phyloP scores from a whole-genome alignment of 208 protist genomes.

The Strigomonas culicis region DNA sequence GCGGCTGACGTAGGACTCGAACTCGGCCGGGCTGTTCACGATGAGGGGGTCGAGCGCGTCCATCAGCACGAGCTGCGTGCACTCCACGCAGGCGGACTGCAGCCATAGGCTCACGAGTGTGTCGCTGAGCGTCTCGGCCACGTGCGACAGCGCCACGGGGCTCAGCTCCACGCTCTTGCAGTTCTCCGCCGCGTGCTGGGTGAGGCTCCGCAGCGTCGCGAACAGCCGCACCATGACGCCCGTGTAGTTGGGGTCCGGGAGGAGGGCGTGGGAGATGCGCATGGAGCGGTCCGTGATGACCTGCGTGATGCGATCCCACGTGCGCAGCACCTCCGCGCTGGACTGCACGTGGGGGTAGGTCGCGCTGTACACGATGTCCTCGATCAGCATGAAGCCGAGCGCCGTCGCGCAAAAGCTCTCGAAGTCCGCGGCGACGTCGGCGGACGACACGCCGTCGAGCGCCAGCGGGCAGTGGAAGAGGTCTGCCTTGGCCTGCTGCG shows the following conservation, averaged over 20 bases:
- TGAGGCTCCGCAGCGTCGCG: conserved; percentile 47
- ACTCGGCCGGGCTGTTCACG: conserved; percentile 42
- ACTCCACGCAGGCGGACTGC: conserved; percentile 67
- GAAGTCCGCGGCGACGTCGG: conserved; percentile 48
- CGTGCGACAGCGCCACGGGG: conserved; percentile 65
- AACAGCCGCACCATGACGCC: conserved; percentile 61
- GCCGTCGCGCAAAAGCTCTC: conserved; percentile 55
- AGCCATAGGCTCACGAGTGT: conserved; percentile 78
- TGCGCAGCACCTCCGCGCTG: conserved; percentile 62
- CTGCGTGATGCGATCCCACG: conserved; percentile 66
- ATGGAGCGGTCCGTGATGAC: conserved; percentile 45
- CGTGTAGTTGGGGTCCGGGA: conserved; percentile 47
- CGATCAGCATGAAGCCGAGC: conserved; percentile 81
- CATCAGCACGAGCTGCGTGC: conserved; percentile 56
- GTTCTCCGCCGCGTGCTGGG: conserved; percentile 52
- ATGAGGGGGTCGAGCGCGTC: conserved; percentile 56
- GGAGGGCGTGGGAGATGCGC: conserved; percentile 41
- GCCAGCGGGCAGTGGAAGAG: conserved; percentile 41
- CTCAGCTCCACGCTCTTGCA: conserved; percentile 68
- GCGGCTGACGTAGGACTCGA: conserved; percentile 43
- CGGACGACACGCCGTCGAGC: conserved; percentile 22
- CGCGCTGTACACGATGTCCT: conserved; percentile 77
- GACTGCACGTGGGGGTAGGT: conserved; percentile 81
- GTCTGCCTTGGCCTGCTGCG: conserved; percentile 64
- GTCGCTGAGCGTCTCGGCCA: conserved; percentile 72